Percentiles rank a stretch among this genome's conserved stretches.
Evolutionary conservation across 371 early-diverging fungal species (phyloP).

Genomic region (Saksenaea vasiformis): DNA sequence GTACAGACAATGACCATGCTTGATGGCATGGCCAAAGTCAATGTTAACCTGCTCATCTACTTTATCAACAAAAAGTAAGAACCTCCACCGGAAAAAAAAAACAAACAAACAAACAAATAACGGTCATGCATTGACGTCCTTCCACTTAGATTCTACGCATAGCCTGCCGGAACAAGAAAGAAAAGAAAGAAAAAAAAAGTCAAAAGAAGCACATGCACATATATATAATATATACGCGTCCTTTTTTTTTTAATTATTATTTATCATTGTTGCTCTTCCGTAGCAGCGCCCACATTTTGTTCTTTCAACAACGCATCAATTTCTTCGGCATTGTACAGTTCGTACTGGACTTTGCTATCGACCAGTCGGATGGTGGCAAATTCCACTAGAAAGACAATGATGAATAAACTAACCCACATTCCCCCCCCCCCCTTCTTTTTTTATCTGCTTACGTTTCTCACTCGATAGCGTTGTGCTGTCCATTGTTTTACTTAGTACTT

Average conservation of each 20-base stretch:
- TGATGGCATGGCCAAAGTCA: constrained; percentile 91
- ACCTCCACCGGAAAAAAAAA: background rate
- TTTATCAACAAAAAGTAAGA: constrained; percentile 96
- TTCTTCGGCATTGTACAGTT: constrained; percentile 68
- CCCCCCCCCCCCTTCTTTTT: no score
- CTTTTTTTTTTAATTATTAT: background rate
- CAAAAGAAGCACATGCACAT: background rate
- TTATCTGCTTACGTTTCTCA: constrained; percentile 88
- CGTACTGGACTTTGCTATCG: constrained; percentile 60
- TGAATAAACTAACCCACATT: background rate
- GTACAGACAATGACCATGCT: constrained; percentile 87
- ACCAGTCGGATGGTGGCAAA: constrained; percentile 75
- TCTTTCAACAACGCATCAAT: constrained; percentile 79
- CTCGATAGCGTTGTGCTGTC: constrained; percentile 87
- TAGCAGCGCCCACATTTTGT: constrained; percentile 55
- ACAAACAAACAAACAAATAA: background rate
- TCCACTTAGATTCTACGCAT: background rate
- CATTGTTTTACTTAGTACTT: constrained; percentile 95
- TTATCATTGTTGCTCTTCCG: constrained; percentile 29
- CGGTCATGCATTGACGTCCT: background rate
- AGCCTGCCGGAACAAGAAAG: background rate
- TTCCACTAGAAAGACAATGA: constrained; percentile 57
- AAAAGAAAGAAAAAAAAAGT: background rate
- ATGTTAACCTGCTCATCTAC: constrained; percentile 92
- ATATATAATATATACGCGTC: background rate